A percentile compares a stretch with the other conserved stretches of the same genome.
Conservation (phyloP, 108 stramenopile species). For the Cylindrotheca closterium region DNA sequence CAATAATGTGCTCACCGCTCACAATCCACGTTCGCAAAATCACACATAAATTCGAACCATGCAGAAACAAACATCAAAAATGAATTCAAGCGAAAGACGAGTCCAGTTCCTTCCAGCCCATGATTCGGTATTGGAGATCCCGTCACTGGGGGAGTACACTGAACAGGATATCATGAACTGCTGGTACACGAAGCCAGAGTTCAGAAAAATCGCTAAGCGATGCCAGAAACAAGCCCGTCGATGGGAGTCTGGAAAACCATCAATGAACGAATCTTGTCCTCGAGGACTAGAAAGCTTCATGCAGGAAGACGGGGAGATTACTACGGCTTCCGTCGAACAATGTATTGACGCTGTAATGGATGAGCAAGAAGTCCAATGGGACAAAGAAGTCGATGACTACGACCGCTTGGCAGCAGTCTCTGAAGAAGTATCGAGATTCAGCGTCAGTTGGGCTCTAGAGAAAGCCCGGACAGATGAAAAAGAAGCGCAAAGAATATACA, state of each 20-base stretch:
- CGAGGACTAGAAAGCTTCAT: slow-evolving; percentile 35
- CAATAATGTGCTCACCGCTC: too few relatives aligned
- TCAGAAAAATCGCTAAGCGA: slow-evolving; percentile 16
- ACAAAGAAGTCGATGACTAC: not conserved
- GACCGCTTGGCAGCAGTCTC: not conserved
- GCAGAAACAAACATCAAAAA: too few relatives aligned
- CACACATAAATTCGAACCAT: too few relatives aligned
- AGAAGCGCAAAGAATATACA: not conserved
- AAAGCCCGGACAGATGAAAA: not conserved
- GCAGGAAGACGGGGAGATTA: slow-evolving; percentile 12
- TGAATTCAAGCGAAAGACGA: too few relatives aligned
- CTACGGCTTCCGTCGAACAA: slow-evolving; percentile 10
- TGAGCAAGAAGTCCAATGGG: not conserved
- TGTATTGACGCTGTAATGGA: not conserved
- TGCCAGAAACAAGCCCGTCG: slow-evolving; percentile 17
- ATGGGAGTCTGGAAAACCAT: slow-evolving; percentile 10
- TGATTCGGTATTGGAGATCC: too few relatives aligned
- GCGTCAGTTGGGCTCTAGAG: not conserved
- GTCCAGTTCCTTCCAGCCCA: too few relatives aligned
- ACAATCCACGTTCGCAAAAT: too few relatives aligned
- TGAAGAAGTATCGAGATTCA: not conserved
- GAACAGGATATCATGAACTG: slow-evolving; percentile 18
- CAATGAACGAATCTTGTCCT: slow-evolving; percentile 14
- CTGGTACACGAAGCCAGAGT: slow-evolving; percentile 26
- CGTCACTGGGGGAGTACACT: slow-evolving; percentile 8